Evolutionary conservation across 2,329 filamentous ascomycete genomes (phyloP), one percentile per base, ranked within the genome.

Genomic region (Teratosphaeria epicoccoides): DNA sequence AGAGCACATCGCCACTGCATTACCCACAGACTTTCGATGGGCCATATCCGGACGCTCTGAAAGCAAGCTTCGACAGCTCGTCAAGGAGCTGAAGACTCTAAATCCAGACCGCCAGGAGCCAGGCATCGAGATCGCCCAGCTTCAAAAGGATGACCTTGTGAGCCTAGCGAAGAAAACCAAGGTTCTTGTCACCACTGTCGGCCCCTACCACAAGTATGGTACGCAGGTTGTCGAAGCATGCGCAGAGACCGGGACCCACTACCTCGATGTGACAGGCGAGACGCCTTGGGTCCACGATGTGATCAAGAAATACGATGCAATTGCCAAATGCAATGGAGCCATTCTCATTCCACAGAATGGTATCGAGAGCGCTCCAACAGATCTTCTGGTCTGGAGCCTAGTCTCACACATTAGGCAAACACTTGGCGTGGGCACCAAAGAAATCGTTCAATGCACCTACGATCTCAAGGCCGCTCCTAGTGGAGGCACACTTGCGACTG

Each of bases 21-120:
- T 88, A 1, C 85, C 89, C 0, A 87, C 85, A 17, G 80, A 88
- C 65, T 68, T 95, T 55, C 88, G 82, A 73, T 96, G 90, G 90
- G 90, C 88, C 12, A 75, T 96, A 51, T 87, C 88, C 45, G 90
- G 90, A 25, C 85, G 90, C 24, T 90, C 87, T n/a, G 73, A 77
- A 47, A 72, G 76, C 47, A 95, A 95, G 68, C 77, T 97, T 4
- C 78, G 85, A 58, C 70, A 72, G 40, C 69, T 96, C 10, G 80
- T 82, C 6, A 73, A 81, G 49, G 81, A 87, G 50, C 77, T 90
- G 65, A 81, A 82, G 61, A 66, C 71, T 52, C 62, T 85, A 53
- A 86, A 86, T 64, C 74, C 82, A 2, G 83, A 94, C 66, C 83
- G 90, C 49, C 64, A 73, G 29, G 77, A 80, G 49, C 88, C 89